phyloP scores from a whole-genome alignment of 2,329 filamentous ascomycete species.

The Clonostachys rosea region DNA sequence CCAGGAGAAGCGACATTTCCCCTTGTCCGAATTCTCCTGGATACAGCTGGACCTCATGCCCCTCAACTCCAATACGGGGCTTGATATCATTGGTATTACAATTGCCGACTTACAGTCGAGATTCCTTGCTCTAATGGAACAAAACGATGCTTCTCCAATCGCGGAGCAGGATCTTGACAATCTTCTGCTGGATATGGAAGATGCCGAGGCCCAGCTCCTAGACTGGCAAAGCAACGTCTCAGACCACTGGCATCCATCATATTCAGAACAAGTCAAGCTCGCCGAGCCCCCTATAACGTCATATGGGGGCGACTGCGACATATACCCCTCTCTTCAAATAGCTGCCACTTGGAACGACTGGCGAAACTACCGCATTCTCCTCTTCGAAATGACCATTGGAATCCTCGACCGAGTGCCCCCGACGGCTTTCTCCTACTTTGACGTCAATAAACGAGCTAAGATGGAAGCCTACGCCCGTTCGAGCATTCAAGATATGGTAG shows the following conservation, averaged over 20 bases:
- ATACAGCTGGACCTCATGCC: constrained; percentile 3
- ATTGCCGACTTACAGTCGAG: constrained; percentile 4
- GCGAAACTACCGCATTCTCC: constrained; percentile 7
- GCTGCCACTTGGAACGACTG: constrained; percentile 10
- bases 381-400: constrained; percentile 1
- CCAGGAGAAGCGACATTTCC: not conserved
- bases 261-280: no score
- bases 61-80: constrained; percentile 5
- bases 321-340: constrained; percentile 10
- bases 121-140: no score
- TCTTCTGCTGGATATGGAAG: not conserved
- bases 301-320: constrained; percentile 7
- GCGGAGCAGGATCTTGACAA: not conserved
- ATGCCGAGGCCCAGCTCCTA: constrained; percentile 6
- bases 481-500: constrained; percentile 2
- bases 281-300: constrained; percentile 1
- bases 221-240: constrained; percentile 7
- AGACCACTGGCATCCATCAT: constrained; percentile 3
- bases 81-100: constrained; percentile 9
- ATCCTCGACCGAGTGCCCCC: no score
- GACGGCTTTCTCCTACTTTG: no score
- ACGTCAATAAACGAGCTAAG: not conserved
- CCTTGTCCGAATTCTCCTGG: not conserved
- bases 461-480: not conserved
- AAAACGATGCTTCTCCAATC: not conserved